phyloP scores from a whole-genome alignment of 2,329 filamentous ascomycete species.

The Parastagonospora avenae region DNA sequence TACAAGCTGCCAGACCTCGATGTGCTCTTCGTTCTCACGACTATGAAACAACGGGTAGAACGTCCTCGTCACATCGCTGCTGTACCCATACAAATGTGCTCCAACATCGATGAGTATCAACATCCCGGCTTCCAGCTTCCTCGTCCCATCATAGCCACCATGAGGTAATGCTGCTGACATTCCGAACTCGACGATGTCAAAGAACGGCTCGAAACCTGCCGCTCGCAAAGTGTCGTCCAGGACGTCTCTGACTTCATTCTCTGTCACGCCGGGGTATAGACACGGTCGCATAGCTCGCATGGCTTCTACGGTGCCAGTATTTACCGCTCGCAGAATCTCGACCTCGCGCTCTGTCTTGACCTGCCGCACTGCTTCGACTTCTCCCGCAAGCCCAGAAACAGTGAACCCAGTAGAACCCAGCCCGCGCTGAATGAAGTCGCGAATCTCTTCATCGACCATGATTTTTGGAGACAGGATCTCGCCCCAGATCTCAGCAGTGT shows the following conservation, averaged over 20 bases:
- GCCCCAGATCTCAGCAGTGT: conserved; percentile 46
- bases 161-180: conserved; percentile 61
- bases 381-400: conserved; percentile 59
- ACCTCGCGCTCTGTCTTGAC: conserved; percentile 63
- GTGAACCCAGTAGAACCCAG: conserved; percentile 60
- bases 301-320: conserved; percentile 67
- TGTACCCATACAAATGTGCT: conserved; percentile 66
- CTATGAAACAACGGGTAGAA: conserved; percentile 54
- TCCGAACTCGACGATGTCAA: conserved; percentile 68
- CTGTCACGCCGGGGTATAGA: conserved; percentile 61
- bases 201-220: conserved; percentile 63
- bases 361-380: conserved; percentile 64
- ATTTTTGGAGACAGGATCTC: conserved; percentile 46
- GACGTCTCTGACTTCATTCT: conserved; percentile 62
- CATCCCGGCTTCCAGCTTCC: conserved; percentile 58
- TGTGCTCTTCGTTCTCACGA: conserved; percentile 52
- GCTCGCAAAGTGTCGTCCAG: conserved; percentile 62
- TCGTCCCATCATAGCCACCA: conserved; percentile 58
- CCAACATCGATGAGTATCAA: conserved; percentile 69
- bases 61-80: conserved; percentile 67
- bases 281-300: conserved; percentile 63
- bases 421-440: conserved; percentile 66
- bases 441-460: conserved; percentile 70
- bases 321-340: conserved; percentile 64
- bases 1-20: conserved; percentile 64